Evolutionary conservation across 306 rosid genomes (phyloP).

Genomic region (Purshia tridentata): DNA sequence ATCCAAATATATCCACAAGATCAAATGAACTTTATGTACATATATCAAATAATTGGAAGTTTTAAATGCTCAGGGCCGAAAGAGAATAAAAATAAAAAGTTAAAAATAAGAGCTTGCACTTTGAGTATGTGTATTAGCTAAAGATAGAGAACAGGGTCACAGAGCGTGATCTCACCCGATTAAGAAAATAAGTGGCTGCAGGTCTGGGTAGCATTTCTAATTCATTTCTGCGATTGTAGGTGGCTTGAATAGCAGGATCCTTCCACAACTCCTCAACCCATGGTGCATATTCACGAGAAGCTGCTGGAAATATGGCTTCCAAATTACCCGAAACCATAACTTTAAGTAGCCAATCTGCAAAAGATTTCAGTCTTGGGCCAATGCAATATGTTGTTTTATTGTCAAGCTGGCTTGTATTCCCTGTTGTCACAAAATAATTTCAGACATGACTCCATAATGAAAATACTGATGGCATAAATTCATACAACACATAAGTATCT

Average conservation of each 20-base stretch:
- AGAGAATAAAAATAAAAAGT: neutral
- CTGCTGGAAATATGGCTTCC: conserved; percentile 58
- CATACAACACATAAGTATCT: neutral
- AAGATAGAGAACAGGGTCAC: conserved; percentile 16
- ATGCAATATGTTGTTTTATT: conserved; percentile 46
- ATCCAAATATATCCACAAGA: conserved; percentile 7
- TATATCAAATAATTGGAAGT: conserved; percentile 3
- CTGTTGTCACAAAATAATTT: conserved; percentile 32
- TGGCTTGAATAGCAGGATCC: conserved; percentile 71
- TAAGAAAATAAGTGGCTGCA: conserved; percentile 67
- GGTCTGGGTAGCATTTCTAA: conserved; percentile 62
- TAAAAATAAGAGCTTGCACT: neutral
- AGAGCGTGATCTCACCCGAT: conserved; percentile 50
- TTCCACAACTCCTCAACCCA: conserved; percentile 66
- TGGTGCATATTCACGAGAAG: conserved; percentile 50
- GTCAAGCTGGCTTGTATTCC: conserved; percentile 26
- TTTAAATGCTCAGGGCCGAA: neutral
- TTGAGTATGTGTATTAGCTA: conserved; percentile 5
- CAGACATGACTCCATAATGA: conserved; percentile 6
- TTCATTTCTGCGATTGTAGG: conserved; percentile 65
- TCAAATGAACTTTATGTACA: neutral
- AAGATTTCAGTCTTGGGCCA: conserved; percentile 47
- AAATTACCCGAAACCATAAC: conserved; percentile 47
- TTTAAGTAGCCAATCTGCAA: conserved; percentile 69
- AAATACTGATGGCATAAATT: conserved; percentile 1